Base-by-base conservation (phyloP, 2,329 filamentous ascomycete genomes). In the Cordyceps cateniannulata region DNA sequence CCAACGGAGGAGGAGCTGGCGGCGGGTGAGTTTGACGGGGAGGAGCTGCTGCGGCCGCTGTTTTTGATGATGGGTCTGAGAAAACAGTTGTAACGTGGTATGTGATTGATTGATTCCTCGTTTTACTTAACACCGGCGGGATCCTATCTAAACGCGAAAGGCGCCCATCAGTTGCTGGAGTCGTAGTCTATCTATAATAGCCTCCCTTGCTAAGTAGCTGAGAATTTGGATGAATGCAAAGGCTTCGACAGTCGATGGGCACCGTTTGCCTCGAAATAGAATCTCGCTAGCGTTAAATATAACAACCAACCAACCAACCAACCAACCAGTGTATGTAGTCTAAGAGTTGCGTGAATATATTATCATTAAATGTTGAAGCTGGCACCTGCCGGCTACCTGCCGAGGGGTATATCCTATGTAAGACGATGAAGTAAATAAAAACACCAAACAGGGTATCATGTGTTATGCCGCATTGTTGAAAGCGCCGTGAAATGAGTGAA, bases 11-110 rank as follows among this genome's bases (percentile, higher is more conserved):
- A 71, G 48, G 71, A 71, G 63, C 51, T 75, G 35, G 62, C 63
- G 38, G 66, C 65, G 29, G 65, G 69, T 42, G 70, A 70, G 14
- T 68, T 72, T 29, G 72, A 70, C 70, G 65, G 66, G 20, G 64
- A 65, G 16, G 71, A 72, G 60, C 65, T 63, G 54, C 64, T 73
- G 47, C 68, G 73, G 49, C 72, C 74, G 1, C 69, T 69, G n/a
- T 75, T 75, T 63, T 63, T 75, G 56, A 66, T 75, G 45, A 65
- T 75, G 54, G 65, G 63, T 16, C n/a, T 62, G 14, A 56, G 47
- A 35, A 65, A 65, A 49, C 35, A 20, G 3, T 7, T 35, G 24
- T 57, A n/a, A n/a, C 14, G n/a, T n/a, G n/a, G n/a, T n/a, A n/a
- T n/a, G n/a, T n/a, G n/a, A n/a, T n/a, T n/a, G n/a, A n/a, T n/a